These are phyloP conservation scores for Apiotrichum mycotoxinovorans DNA, from an alignment of 1,284 basidiomycete species.

Conservation along the genomic window DNA sequence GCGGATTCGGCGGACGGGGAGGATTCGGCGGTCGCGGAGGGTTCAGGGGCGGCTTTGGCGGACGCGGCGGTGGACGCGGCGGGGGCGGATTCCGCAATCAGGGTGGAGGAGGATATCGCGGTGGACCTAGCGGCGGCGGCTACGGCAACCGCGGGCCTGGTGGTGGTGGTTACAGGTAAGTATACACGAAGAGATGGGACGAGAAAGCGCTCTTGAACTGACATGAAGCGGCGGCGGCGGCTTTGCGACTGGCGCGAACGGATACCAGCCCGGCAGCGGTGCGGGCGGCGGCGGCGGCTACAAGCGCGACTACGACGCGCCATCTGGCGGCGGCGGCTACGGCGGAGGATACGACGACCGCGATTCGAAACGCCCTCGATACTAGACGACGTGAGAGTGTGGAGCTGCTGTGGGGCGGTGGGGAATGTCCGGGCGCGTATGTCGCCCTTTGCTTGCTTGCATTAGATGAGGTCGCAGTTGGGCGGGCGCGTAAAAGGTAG, in stretches of 20 bases:
- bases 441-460: background rate
- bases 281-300: slow-evolving; percentile 26
- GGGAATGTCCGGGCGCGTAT: background rate
- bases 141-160: slow-evolving; percentile 21
- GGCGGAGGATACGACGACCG: slow-evolving; percentile 70
- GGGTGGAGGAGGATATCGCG: slow-evolving; percentile 28
- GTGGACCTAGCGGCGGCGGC: slow-evolving; percentile 19
- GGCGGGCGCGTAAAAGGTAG: background rate
- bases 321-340: slow-evolving; percentile 53
- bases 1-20: slow-evolving; percentile 26
- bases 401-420: background rate
- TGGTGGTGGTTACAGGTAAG: slow-evolving; percentile 27
- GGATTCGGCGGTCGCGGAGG: slow-evolving; percentile 43
- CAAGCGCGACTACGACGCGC: slow-evolving; percentile 41
- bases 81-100: slow-evolving; percentile 19
- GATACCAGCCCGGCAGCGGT: slow-evolving; percentile 4
- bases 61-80: slow-evolving; percentile 27
- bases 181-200: background rate
- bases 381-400: slow-evolving; percentile 49
- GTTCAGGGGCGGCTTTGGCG: slow-evolving; percentile 46
- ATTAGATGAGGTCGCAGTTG: background rate
- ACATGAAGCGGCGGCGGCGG: slow-evolving; percentile 7
- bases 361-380: slow-evolving; percentile 72
- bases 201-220: background rate
- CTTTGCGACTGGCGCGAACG: slow-evolving; percentile 17